phyloP scores from a whole-genome alignment of 192 early-diverging fungal species.

The Pilobolus umbonatus region DNA sequence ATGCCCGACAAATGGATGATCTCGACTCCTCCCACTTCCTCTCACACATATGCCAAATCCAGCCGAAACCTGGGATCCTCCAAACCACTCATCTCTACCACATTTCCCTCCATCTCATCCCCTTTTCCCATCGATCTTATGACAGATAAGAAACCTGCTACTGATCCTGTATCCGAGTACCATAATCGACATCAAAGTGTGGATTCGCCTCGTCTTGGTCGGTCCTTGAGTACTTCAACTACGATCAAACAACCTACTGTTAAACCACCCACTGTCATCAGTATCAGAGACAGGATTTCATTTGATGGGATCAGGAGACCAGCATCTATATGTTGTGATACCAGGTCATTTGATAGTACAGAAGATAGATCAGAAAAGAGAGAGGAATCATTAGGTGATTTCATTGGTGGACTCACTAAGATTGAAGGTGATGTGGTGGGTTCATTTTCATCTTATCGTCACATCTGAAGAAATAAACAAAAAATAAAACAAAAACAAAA shows the following conservation, averaged over 20 bases:
- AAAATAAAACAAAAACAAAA: background rate
- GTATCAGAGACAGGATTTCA: constrained; percentile 3
- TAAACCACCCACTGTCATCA: constrained; percentile 9
- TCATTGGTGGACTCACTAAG: constrained; percentile 27
- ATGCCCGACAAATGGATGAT: constrained; percentile 24
- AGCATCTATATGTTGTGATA: constrained; percentile 18
- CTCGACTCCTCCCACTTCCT: background rate
- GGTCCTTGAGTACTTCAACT: constrained; percentile 9
- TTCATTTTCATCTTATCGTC: constrained; percentile 4
- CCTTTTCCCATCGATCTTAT: constrained; percentile 13
- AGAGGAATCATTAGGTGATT: constrained; percentile 31
- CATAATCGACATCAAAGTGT: background rate
- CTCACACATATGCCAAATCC: background rate
- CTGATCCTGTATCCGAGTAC: background rate
- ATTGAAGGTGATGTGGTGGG: constrained; percentile 34
- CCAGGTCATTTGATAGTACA: constrained; percentile 3
- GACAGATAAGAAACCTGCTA: background rate
- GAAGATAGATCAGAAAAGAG: constrained; percentile 4
- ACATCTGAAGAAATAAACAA: background rate
- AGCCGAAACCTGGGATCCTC: constrained; percentile 11
- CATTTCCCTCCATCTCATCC: constrained; percentile 25
- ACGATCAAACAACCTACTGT: background rate
- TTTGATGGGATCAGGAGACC: constrained; percentile 12
- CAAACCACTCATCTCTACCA: constrained; percentile 27
- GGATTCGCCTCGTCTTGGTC: background rate